Evolutionary conservation across 2,329 filamentous ascomycete genomes (phyloP).

Genomic region (Aureobasidium melanogenum): DNA sequence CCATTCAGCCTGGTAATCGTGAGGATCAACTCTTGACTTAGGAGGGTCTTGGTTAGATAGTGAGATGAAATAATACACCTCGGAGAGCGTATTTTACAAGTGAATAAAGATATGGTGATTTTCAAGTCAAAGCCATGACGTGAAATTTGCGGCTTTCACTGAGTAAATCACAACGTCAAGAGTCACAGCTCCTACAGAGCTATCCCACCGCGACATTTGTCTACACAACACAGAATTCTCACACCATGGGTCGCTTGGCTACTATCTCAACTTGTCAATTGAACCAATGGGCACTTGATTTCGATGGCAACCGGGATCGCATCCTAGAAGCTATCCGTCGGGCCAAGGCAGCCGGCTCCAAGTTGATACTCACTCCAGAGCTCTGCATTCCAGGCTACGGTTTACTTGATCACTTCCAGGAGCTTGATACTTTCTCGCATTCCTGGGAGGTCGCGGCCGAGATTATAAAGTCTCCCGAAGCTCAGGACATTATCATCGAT

Average conservation of each 20-base stretch:
- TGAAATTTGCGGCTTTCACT: slow-evolving; percentile 1
- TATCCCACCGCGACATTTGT: neutral
- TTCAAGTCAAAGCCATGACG: neutral
- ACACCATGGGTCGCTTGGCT: slow-evolving; percentile 29
- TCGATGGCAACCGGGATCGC: slow-evolving; percentile 52
- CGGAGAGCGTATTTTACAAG: neutral
- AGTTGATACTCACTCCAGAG: slow-evolving; percentile 42
- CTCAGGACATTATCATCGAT: slow-evolving; percentile 55
- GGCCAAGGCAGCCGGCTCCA: slow-evolving; percentile 54
- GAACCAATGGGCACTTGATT: slow-evolving; percentile 48
- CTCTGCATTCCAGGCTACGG: slow-evolving; percentile 54
- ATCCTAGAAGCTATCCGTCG: slow-evolving; percentile 54
- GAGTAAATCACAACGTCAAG: neutral
- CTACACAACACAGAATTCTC: neutral
- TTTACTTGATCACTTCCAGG: slow-evolving; percentile 55
- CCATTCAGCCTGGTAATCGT: neutral
- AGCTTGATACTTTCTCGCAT: slow-evolving; percentile 31
- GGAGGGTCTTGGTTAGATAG: neutral
- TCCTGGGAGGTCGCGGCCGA: slow-evolving; percentile 53
- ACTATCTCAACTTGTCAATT: slow-evolving; percentile 38
- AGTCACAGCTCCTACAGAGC: neutral
- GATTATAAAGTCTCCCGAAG: slow-evolving; percentile 52
- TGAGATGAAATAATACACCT: too few species aligned
- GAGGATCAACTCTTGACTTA: neutral
- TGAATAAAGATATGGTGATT: neutral